phyloP scores from a whole-genome alignment of 2,329 filamentous ascomycete species.

The Lachnellula arida region DNA sequence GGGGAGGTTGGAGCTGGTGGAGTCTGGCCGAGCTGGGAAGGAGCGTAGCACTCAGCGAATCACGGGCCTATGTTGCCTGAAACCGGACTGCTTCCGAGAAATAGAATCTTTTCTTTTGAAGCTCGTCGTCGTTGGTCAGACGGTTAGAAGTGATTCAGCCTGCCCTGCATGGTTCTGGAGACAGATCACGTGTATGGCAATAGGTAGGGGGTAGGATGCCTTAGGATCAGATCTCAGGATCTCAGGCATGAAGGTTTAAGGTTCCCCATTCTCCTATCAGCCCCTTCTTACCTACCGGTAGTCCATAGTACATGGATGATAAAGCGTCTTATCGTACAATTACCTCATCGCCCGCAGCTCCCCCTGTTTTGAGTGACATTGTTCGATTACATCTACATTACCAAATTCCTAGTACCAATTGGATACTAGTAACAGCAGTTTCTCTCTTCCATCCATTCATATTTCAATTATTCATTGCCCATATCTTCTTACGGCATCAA shows the following conservation, averaged over 20 bases:
- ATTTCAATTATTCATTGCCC: slow-evolving; percentile 1
- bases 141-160: not conserved
- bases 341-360: slow-evolving; percentile 10
- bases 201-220: too few species aligned
- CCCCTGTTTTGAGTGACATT: slow-evolving; percentile 5
- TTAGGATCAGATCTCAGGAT: too few species aligned
- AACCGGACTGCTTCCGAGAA: not conserved
- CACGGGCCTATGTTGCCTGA: not conserved
- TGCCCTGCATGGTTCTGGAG: not conserved
- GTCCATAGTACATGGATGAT: not conserved
- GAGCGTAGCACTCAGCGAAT: not conserved
- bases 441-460: not conserved
- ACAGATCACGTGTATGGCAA: too few species aligned
- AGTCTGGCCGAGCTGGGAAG: not conserved
- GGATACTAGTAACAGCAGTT: not conserved
- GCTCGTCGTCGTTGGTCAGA: not conserved
- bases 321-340: slow-evolving; percentile 12
- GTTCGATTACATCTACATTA: slow-evolving; percentile 20
- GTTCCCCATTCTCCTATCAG: not conserved
- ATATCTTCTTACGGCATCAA: not conserved
- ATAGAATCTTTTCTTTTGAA: not conserved
- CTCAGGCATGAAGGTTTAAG: too few species aligned
- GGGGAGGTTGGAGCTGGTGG: not conserved
- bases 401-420: slow-evolving; percentile 16
- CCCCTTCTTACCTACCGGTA: too few species aligned